phyloP scores from a whole-genome alignment of 441 rosid genomes.

The Pelargonium exstipulatum region DNA sequence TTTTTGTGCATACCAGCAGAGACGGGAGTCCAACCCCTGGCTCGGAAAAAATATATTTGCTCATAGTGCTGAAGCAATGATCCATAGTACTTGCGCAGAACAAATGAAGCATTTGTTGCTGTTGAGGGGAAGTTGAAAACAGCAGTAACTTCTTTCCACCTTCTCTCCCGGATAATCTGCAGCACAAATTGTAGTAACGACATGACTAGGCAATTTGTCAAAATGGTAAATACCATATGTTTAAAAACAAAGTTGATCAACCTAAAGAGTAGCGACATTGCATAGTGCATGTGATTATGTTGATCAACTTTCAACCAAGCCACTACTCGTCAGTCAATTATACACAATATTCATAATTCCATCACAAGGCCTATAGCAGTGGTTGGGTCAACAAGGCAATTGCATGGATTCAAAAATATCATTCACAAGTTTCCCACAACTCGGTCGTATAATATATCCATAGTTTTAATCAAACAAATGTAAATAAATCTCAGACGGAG shows the following conservation, averaged over 20 bases:
- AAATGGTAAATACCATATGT: neutral
- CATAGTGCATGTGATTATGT: neutral
- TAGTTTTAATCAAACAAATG: neutral
- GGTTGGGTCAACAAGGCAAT: neutral
- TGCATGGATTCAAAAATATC: neutral
- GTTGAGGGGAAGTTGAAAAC: constrained; percentile 92
- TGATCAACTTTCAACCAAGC: neutral
- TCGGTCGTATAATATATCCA: neutral
- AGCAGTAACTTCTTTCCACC: constrained; percentile 95
- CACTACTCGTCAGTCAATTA: neutral
- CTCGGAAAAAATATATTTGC: constrained; percentile 63
- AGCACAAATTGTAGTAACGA: constrained; percentile 13
- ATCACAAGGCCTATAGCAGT: neutral
- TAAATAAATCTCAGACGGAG: neutral
- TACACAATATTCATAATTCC: neutral
- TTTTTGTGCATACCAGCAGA: constrained; percentile 37
- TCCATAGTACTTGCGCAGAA: constrained; percentile 80
- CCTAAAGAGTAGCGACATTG: neutral
- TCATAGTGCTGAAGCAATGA: constrained; percentile 77
- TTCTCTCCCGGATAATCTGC: constrained; percentile 75
- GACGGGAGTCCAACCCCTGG: constrained; percentile 41
- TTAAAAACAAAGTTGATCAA: too few relatives aligned
- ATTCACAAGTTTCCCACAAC: too few relatives aligned
- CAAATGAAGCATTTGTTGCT: constrained; percentile 91
- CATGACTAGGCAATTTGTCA: neutral